Base-by-base conservation (phyloP, 2,329 filamentous ascomycete species). In the Periconia sp. region DNA sequence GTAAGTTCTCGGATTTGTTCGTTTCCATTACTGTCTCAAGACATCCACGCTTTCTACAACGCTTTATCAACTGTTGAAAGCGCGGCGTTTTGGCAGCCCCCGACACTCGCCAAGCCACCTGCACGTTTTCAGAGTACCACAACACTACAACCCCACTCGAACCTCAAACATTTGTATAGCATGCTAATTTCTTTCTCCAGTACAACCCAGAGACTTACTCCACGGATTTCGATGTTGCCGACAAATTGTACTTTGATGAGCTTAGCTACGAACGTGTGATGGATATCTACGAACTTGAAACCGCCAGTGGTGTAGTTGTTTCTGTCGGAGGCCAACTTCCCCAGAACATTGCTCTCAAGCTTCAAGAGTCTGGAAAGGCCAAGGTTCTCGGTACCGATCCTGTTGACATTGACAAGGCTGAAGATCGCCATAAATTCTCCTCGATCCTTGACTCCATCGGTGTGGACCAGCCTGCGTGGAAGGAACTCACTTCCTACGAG, bases 381-480 rank as follows among this genome's bases (percentile, higher is more conserved):
- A 92, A 92, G 57, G 86, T 99, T 50, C 86, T 99, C 8, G 94
- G 94, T 65, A 99, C 94, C 0, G 85, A 97, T 68, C 94, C 94
- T 37, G 83, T 87, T 69, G 91, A 97, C 69, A 99, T 99, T 62
- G 94, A 99, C 83, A 95, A 92, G 80, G 94, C 94, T 45, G 94
- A 99, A 77, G 92, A 99, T 74, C 87, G 94, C 71, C 92, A 97
- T 76, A 97, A 99, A 77, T 99, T 99, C 81, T 97, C 93, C 19
- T 89, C 92, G 68, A 97, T 97, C 60, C 83, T 99, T 44, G 94
- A 99, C 75, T 95, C 90, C 74, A 97, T 97, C 65, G 93, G 92
- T 55, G 87, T 99, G 52, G 93, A 97, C 73, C 94, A 99, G 78
- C 94, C 94, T 35, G 92, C 91, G 10, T 99, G 94, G 94, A 96